Evolutionary conservation across 352 stramenopile species (phyloP).

Genomic region (Phytophthora pseudosyringae): DNA sequence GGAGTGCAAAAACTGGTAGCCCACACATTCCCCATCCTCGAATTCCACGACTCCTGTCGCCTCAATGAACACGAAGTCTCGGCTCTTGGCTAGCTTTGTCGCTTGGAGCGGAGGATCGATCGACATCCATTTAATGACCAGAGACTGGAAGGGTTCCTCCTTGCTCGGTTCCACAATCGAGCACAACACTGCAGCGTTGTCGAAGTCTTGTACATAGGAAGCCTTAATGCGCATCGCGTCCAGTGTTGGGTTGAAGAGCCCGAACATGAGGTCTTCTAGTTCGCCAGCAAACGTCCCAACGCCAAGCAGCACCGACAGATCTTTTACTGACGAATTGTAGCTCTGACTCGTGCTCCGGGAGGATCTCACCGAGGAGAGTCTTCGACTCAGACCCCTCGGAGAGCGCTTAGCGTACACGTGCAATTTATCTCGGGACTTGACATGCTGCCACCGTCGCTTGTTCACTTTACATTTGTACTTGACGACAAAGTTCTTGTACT

Average conservation of each 20-base stretch:
- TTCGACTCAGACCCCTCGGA: not conserved
- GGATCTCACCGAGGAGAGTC: not conserved
- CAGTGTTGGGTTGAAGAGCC: slow-evolving; percentile 31
- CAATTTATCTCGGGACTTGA: slow-evolving; percentile 22
- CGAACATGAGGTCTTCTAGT: slow-evolving; percentile 43
- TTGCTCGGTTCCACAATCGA: slow-evolving; percentile 28
- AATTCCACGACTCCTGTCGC: slow-evolving; percentile 10
- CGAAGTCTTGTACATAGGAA: slow-evolving; percentile 29
- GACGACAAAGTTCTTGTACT: slow-evolving; percentile 8
- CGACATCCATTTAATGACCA: slow-evolving; percentile 40
- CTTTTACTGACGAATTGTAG: not conserved
- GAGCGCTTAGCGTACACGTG: slow-evolving; percentile 19
- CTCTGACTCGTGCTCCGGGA: not conserved
- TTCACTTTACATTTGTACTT: slow-evolving; percentile 22
- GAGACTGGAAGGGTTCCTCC: slow-evolving; percentile 34
- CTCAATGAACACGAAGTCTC: slow-evolving; percentile 14
- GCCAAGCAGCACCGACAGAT: slow-evolving; percentile 22
- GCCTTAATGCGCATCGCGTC: slow-evolving; percentile 37
- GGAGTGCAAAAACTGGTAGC: slow-evolving; percentile 28
- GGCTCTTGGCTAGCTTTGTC: slow-evolving; percentile 7
- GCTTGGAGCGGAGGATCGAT: slow-evolving; percentile 26
- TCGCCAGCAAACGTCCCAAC: slow-evolving; percentile 29
- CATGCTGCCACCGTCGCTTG: slow-evolving; percentile 17
- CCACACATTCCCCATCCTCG: slow-evolving; percentile 7
- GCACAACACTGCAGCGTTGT: slow-evolving; percentile 26